Percentiles rank a stretch among this genome's conserved stretches.
Evolutionary conservation across 768 basidiomycete species (phyloP).

Genomic region (Lepiota brunneoincarnata): DNA sequence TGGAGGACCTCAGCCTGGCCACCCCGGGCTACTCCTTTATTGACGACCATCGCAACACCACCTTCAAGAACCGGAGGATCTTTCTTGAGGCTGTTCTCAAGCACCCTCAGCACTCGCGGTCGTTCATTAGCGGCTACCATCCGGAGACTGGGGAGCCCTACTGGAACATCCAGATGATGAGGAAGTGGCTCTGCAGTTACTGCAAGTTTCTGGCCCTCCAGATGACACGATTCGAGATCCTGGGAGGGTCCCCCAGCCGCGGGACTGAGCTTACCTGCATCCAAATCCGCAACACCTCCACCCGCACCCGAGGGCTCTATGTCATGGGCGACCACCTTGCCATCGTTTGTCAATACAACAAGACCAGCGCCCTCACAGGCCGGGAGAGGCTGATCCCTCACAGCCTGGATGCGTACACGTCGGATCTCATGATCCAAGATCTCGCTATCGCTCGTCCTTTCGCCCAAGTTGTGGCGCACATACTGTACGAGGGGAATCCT

Average conservation of each 20-base stretch:
- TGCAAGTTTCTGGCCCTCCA: neutral
- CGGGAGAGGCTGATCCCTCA: conserved; percentile 26
- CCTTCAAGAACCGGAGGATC: too few relatives aligned
- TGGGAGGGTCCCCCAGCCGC: neutral
- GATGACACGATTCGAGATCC: neutral
- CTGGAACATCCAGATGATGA: neutral
- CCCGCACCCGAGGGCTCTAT: neutral
- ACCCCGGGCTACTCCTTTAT: too few relatives aligned
- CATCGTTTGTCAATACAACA: conserved; percentile 11
- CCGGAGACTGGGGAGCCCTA: too few relatives aligned
- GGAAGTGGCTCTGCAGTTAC: neutral
- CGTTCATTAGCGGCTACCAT: too few relatives aligned
- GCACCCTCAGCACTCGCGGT: too few relatives aligned
- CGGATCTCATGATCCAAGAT: too few relatives aligned
- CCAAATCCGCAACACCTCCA: neutral
- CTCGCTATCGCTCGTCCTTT: too few relatives aligned
- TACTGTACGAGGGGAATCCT: too few relatives aligned
- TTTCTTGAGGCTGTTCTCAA: too few relatives aligned
- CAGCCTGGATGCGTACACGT: conserved; percentile 18
- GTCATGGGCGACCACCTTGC: neutral
- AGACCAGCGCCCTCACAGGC: conserved; percentile 14
- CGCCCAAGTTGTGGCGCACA: too few relatives aligned
- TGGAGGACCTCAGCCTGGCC: too few relatives aligned
- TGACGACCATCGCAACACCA: too few relatives aligned
- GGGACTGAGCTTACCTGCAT: neutral